Base-by-base conservation (phyloP, 129 eudicot genomes). In the Flaveria linearis region DNA sequence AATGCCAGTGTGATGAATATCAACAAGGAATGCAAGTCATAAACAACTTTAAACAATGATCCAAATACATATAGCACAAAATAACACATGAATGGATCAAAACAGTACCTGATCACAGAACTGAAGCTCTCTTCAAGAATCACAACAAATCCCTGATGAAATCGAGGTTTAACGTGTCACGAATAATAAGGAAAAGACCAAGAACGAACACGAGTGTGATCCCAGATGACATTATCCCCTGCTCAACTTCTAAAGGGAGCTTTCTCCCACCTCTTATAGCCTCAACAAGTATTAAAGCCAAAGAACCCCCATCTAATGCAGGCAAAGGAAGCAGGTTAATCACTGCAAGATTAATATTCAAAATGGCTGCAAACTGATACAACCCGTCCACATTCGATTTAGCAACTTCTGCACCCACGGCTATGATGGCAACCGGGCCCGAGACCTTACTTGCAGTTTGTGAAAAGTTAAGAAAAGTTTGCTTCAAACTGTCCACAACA, bases 391-490 rank as follows among this genome's bases (percentile, higher is more conserved):
- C 30, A 60, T 89, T 94, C 7, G 97, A 91, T 47, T 92, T 91
- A 0, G 96, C 98, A 72, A 94, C 96, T 75, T 94, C 98, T 28
- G 98, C 98, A 49, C 98, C 98, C 9, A 94, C 96, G 2, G 96
- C 96, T 50, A 94, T 94, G 33, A 94, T 91, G 1, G 97, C 98
- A 82, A 94, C 88, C 30, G 98, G 98, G 8, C 97, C 97, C 0
- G 97, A 91, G 71, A 94, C 96, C 58, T 94, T 94, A 30, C 96
- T 82, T 5, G 98, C 96, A 51, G 89, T 17, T 65, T 94, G 90
- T 3, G 96, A 88, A 82, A 93, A 93, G 72, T 93, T 93, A 12
- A 85, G 62, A 57, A 90, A 87, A 2, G 96, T 91, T 71, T 89
- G 98, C 57, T 87, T 94, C 80, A 91, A 82, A 76, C 98, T 83